phyloP scores from a whole-genome alignment of 164 flowering plant genomes.

The Magnolia officinalis region DNA sequence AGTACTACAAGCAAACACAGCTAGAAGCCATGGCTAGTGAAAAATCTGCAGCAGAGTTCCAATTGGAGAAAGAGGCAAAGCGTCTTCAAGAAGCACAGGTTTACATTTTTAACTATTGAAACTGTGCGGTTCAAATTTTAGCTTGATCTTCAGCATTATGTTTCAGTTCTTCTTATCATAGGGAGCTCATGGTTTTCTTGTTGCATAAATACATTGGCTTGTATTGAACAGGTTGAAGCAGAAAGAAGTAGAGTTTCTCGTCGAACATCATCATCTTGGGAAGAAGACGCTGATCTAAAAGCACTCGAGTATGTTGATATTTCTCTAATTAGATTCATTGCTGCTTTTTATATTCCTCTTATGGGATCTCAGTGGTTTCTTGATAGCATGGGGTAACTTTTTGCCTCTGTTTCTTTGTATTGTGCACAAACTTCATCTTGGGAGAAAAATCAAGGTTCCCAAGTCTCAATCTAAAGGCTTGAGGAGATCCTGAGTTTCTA shows the following conservation, averaged over 20 bases:
- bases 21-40: slow-evolving; percentile 94
- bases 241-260: slow-evolving; percentile 79
- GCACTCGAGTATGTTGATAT: slow-evolving; percentile 73
- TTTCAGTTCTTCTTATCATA: background rate
- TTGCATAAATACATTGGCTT: background rate
- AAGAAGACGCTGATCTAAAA: slow-evolving; percentile 85
- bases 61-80: slow-evolving; percentile 87
- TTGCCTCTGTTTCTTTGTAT: no score
- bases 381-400: no score
- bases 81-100: slow-evolving; percentile 90
- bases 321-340: background rate
- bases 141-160: background rate
- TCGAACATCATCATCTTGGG: slow-evolving; percentile 81
- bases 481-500: no score
- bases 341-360: no score
- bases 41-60: slow-evolving; percentile 96
- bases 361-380: no score
- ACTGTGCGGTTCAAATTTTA: slow-evolving; percentile 3
- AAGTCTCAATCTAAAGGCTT: no score
- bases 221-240: slow-evolving; percentile 64
- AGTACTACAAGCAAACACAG: slow-evolving; percentile 95
- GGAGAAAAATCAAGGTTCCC: no score
- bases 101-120: slow-evolving; percentile 9
- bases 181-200: no score
- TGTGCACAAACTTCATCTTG: no score